Percentiles rank a stretch among this genome's conserved stretches.
These are phyloP conservation scores for Gossypium rotundifolium DNA, from an alignment of 345 rosid genomes.

Conservation along the genomic window DNA sequence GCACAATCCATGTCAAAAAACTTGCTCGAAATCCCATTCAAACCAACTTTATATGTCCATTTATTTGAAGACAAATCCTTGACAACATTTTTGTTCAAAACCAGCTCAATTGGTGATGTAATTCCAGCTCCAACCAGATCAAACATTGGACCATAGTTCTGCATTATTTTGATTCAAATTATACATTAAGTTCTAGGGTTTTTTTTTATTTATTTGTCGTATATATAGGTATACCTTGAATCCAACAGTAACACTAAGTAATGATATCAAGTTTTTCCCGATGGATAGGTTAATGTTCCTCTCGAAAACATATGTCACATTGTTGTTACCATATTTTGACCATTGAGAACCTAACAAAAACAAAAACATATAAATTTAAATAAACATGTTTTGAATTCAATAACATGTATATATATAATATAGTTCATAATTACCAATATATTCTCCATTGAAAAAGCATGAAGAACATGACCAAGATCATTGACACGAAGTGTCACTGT, in stretches of 20 bases:
- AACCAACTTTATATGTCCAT: conserved; percentile 40
- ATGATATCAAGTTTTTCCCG: conserved; percentile 19
- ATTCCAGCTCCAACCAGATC: conserved; percentile 23
- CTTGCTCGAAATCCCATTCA: conserved; percentile 25
- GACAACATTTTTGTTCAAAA: background rate
- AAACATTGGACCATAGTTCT: conserved; percentile 33
- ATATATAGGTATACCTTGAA: no score
- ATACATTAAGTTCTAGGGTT: background rate
- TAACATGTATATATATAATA: background rate
- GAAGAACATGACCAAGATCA: conserved; percentile 31
- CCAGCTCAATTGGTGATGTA: conserved; percentile 32
- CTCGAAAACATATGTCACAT: conserved; percentile 11
- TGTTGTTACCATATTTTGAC: background rate
- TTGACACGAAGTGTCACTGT: conserved; percentile 24
- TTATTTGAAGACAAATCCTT: conserved; percentile 20
- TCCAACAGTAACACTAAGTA: conserved; percentile 34
- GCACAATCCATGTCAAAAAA: background rate
- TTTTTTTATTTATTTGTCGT: background rate
- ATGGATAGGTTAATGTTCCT: background rate
- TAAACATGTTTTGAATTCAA: background rate
- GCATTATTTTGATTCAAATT: background rate
- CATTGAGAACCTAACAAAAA: conserved; percentile 15
- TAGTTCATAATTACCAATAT: conserved; percentile 19
- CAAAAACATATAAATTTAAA: background rate
- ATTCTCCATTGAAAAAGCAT: conserved; percentile 37